Evolutionary conservation across 1,284 basidiomycete genomes (phyloP).

Genomic region (Ustilago vetiveriae): DNA sequence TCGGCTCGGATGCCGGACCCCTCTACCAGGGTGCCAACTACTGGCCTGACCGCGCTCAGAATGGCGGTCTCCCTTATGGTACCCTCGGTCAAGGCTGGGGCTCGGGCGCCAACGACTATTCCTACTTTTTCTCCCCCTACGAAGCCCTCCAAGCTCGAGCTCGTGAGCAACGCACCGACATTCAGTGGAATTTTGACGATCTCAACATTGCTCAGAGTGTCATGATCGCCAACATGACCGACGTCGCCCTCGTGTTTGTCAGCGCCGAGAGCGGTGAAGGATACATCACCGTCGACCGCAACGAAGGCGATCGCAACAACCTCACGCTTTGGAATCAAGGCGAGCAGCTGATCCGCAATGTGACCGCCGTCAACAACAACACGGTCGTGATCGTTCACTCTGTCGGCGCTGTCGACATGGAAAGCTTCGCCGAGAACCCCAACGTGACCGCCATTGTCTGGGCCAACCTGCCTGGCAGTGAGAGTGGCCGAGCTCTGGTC

Average conservation of each 20-base stretch:
- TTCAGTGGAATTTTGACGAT: slow-evolving; percentile 73
- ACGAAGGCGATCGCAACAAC: slow-evolving; percentile 77
- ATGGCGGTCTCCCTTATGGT: slow-evolving; percentile 71
- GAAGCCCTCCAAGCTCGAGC: slow-evolving; percentile 76
- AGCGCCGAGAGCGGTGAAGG: slow-evolving; percentile 64
- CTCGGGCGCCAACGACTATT: slow-evolving; percentile 71
- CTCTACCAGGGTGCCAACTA: slow-evolving; percentile 77
- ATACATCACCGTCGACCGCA: slow-evolving; percentile 68
- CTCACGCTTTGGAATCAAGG: slow-evolving; percentile 82
- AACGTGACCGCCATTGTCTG: slow-evolving; percentile 60
- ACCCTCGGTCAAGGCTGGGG: slow-evolving; percentile 86
- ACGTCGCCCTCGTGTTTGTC: slow-evolving; percentile 74
- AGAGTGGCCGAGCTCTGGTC: slow-evolving; percentile 53
- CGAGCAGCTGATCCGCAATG: slow-evolving; percentile 69
- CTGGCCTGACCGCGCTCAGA: slow-evolving; percentile 71
- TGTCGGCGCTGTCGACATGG: slow-evolving; percentile 50
- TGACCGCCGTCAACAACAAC: slow-evolving; percentile 56
- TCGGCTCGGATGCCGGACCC: slow-evolving; percentile 75
- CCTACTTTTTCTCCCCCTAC: slow-evolving; percentile 71
- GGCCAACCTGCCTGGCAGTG: slow-evolving; percentile 54
- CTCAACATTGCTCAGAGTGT: slow-evolving; percentile 67
- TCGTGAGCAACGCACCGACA: slow-evolving; percentile 72
- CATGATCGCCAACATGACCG: slow-evolving; percentile 57
- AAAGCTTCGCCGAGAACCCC: slow-evolving; percentile 54
- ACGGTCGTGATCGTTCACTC: slow-evolving; percentile 60